These are phyloP conservation scores for Talaromyces sp. DNA, from an alignment of 2,329 filamentous ascomycete genomes.

Conservation along the genomic window DNA sequence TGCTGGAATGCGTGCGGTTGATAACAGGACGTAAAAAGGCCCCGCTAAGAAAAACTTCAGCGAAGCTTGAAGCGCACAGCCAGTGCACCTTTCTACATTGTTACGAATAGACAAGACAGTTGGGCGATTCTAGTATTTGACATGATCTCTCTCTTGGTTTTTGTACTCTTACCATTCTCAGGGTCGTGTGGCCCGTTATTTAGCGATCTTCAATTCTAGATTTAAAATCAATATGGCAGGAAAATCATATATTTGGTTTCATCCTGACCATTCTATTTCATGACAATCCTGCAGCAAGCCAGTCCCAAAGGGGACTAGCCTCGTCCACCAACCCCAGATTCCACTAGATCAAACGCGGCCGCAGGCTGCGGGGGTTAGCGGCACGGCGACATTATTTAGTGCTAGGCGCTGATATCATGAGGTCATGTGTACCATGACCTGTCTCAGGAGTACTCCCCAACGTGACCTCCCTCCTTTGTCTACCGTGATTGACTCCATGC, in stretches of 20 bases:
- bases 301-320: neutral
- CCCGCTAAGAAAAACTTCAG: neutral
- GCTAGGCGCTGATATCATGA: neutral
- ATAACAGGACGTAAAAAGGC: neutral
- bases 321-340: neutral
- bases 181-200: neutral
- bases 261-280: neutral
- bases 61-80: neutral
- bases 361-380: constrained; percentile 1
- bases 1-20: neutral
- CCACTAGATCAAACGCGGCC: neutral
- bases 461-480: neutral
- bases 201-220: neutral
- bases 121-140: neutral
- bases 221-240: neutral
- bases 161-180: neutral
- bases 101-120: neutral
- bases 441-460: neutral
- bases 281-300: neutral
- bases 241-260: neutral
- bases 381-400: neutral
- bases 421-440: neutral
- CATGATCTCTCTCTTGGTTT: neutral
- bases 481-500: neutral
- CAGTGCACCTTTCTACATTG: neutral